These are phyloP conservation scores for Citrus mangshanensis DNA, from an alignment of 345 rosid genomes.

Conservation along the genomic window DNA sequence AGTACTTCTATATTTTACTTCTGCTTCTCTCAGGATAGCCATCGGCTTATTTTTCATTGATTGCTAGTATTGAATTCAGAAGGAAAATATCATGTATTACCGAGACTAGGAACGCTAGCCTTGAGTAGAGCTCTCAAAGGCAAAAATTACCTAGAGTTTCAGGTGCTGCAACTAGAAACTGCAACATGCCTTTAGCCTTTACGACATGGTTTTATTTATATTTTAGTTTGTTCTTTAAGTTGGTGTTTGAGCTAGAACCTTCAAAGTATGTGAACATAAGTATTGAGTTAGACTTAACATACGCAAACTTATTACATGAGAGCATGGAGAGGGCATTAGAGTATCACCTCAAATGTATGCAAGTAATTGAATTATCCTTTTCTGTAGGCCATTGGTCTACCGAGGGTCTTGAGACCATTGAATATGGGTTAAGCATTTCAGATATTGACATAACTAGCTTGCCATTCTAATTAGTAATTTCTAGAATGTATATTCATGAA, in stretches of 20 bases:
- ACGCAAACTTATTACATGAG: neutral
- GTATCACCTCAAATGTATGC: neutral
- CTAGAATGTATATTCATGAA: neutral
- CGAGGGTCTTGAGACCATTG: neutral
- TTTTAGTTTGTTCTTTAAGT: neutral
- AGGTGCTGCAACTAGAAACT: neutral
- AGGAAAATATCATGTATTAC: neutral
- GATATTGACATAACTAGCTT: neutral
- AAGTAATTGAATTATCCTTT: neutral
- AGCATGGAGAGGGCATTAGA: neutral
- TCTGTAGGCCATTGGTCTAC: neutral
- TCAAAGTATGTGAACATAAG: neutral
- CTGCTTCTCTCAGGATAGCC: neutral
- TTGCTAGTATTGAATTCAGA: neutral
- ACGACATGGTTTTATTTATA: neutral
- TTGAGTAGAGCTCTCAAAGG: neutral
- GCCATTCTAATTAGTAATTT: neutral
- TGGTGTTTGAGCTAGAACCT: neutral
- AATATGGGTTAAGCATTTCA: neutral
- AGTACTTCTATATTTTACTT: neutral
- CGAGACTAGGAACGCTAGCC: neutral
- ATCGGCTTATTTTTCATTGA: conserved; percentile 1
- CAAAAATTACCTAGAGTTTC: neutral
- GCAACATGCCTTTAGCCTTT: neutral
- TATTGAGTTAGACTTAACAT: neutral